Base-by-base conservation (phyloP, 179 eudicot species). In the Dionaea muscipula region DNA sequence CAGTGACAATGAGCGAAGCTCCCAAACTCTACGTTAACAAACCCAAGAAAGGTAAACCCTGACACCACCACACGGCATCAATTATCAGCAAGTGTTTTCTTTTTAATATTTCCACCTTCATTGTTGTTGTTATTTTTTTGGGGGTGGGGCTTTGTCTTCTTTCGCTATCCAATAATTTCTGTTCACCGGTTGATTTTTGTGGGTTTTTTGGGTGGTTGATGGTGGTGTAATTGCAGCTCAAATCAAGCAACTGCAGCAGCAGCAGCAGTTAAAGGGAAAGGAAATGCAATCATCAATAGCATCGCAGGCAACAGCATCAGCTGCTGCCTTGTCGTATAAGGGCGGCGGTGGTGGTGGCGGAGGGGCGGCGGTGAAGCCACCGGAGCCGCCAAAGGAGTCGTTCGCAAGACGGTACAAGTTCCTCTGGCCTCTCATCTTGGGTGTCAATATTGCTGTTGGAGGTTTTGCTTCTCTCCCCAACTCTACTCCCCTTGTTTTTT, bases 381-480 rank as follows among this genome's bases (percentile, higher is more conserved):
- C 84, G 17, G 75, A 41, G 45, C 77, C 78, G 0, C 85, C 81
- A 0, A 80, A 59, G 63, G 82, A 82, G 60, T 74, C 88, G 1
- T 78, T 87, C 58, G 68, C 72, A 15, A 74, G 83, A 53, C 86
- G 91, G 20, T 78, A 78, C 50, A 82, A 73, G 65, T 87, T 80
- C 72, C 5, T 90, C 9, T 76, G 84, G 86, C 98, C 98, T 55
- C 60, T 87, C 51, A 55, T 91, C 18, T 62, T 91, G 67, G 70
- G 73, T 26, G 84, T 82, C 56, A 91, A 91, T 66, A 50, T 91
- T 63, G 69, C 79, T 46, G 48, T 87, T 59, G 98, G 95, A 84
- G 98, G 98, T 86, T n/a, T n/a, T n/a, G n/a, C n/a, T n/a, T n/a
- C n/a, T n/a, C n/a, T n/a, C n/a, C n/a, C n/a, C n/a, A n/a, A n/a